These are phyloP conservation scores for Gnomoniopsis sp. DNA, from an alignment of 2,329 filamentous ascomycete genomes.

Conservation along the genomic window DNA sequence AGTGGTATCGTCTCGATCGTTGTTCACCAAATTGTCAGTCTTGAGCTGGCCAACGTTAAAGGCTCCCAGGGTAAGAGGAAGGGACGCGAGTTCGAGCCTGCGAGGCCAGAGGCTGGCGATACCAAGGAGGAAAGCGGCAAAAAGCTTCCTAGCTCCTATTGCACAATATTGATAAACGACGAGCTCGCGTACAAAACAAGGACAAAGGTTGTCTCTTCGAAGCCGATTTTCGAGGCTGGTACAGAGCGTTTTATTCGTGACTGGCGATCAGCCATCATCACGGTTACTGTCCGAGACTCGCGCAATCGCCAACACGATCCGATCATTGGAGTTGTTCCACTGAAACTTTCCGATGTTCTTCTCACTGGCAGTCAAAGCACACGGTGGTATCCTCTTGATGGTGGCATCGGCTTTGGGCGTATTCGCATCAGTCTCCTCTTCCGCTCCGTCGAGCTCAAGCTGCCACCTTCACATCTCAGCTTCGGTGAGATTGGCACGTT, in stretches of 20 bases:
- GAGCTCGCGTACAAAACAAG: conserved; percentile 89
- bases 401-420: conserved; percentile 87
- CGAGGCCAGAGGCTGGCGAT: conserved; percentile 76
- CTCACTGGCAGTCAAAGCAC: conserved; percentile 83
- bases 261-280: conserved; percentile 85
- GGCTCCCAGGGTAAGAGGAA: conserved; percentile 79
- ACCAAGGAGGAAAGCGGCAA: conserved; percentile 79
- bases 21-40: conserved; percentile 90
- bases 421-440: conserved; percentile 86
- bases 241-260: conserved; percentile 91
- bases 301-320: conserved; percentile 91
- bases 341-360: conserved; percentile 85
- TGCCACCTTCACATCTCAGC: conserved; percentile 82
- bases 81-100: conserved; percentile 84
- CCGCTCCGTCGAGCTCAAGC: conserved; percentile 79
- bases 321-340: conserved; percentile 84
- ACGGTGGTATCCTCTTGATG: conserved; percentile 94
- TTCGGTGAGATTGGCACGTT: conserved; percentile 92
- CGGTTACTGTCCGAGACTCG: conserved; percentile 82
- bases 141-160: conserved; percentile 85
- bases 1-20: conserved; percentile 84
- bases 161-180: conserved; percentile 87
- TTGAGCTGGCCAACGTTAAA: conserved; percentile 88
- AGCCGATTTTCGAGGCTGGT: conserved; percentile 95
- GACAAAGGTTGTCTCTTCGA: conserved; percentile 87